These are phyloP conservation scores for Phanerodontia chrysosporium DNA, from an alignment of 768 basidiomycete species.

Conservation along the genomic window DNA sequence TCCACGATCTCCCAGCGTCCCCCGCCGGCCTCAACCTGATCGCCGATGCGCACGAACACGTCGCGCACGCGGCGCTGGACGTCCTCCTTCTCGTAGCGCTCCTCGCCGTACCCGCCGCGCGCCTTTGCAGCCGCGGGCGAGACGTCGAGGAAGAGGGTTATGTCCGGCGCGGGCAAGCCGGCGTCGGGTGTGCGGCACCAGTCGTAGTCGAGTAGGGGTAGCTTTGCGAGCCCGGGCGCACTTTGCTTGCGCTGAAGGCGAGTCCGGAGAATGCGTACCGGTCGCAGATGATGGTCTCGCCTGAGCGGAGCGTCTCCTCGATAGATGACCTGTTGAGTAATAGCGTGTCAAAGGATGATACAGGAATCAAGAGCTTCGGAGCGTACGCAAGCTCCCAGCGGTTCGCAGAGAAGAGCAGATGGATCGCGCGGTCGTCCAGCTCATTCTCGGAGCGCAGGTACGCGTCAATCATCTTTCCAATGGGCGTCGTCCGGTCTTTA, in stretches of 20 bases:
- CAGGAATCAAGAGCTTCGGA: too few species aligned
- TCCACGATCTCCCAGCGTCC: slow-evolving; percentile 53
- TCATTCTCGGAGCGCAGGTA: slow-evolving; percentile 84
- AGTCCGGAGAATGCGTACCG: slow-evolving; percentile 96
- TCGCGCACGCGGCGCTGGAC: slow-evolving; percentile 64
- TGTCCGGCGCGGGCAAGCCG: slow-evolving; percentile 85
- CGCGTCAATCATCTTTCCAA: slow-evolving; percentile 89
- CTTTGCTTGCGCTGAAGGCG: slow-evolving; percentile 62
- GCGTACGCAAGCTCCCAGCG: slow-evolving; percentile 90
- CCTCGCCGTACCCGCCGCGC: slow-evolving; percentile 81
- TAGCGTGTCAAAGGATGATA: too few species aligned
- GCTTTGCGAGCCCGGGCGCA: slow-evolving; percentile 9
- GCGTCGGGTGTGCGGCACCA: slow-evolving; percentile 88
- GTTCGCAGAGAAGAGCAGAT: slow-evolving; percentile 94
- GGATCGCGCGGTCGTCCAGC: slow-evolving; percentile 87
- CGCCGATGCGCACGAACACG: slow-evolving; percentile 53
- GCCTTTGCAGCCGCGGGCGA: slow-evolving; percentile 59
- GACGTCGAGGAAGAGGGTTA: slow-evolving; percentile 84
- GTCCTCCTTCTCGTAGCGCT: slow-evolving; percentile 81
- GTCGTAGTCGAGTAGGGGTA: slow-evolving; percentile 51
- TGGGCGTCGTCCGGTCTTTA: slow-evolving; percentile 84
- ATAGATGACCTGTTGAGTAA: slow-evolving; percentile 69
- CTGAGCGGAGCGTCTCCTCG: slow-evolving; percentile 48
- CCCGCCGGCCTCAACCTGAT: slow-evolving; percentile 38
- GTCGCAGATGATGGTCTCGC: slow-evolving; percentile 81